Conservation (phyloP, 352 stramenopile genomes). For the Sclerospora graminicola region DNA sequence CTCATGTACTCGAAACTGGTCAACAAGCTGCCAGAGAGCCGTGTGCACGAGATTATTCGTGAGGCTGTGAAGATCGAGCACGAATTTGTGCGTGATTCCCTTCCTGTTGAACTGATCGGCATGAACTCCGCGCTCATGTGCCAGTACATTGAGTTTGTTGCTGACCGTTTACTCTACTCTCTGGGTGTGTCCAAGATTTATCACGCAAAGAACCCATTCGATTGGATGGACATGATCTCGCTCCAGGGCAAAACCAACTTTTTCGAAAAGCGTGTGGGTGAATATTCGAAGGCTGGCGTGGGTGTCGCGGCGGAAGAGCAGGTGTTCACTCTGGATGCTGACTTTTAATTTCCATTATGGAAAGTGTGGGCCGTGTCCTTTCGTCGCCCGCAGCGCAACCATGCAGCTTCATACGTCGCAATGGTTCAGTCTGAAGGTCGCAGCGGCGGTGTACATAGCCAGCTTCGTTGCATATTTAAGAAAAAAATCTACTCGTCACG, state of each 20-base stretch:
- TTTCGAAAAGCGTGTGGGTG: slow-evolving; percentile 97
- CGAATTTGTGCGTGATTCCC: slow-evolving; percentile 95
- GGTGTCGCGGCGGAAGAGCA: slow-evolving; percentile 83
- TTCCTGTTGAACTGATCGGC: slow-evolving; percentile 98
- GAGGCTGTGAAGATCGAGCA: slow-evolving; percentile 96
- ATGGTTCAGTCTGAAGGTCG: slow-evolving; percentile 14
- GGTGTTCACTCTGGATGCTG: slow-evolving; percentile 89
- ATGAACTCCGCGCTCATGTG: slow-evolving; percentile 98
- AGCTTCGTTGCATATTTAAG: slow-evolving; percentile 31
- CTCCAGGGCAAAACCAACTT: slow-evolving; percentile 98
- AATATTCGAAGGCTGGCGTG: slow-evolving; percentile 98
- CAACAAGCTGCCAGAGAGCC: slow-evolving; percentile 90
- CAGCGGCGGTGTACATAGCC: slow-evolving; percentile 20
- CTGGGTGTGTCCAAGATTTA: slow-evolving; percentile 92
- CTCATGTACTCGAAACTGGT: slow-evolving; percentile 97
- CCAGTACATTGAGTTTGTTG: slow-evolving; percentile 99
- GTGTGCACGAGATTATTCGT: slow-evolving; percentile 92
- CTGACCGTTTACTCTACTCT: slow-evolving; percentile 91
- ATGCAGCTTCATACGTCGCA: slow-evolving; percentile 12
- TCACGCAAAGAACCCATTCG: slow-evolving; percentile 93
- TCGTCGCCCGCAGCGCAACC: slow-evolving; percentile 5
- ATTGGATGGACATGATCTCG: slow-evolving; percentile 99
- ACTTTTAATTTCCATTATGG: slow-evolving; percentile 73
- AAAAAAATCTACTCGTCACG: slow-evolving; percentile 15
- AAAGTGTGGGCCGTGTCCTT: background rate